Evolutionary conservation across 495 filamentous ascomycete species (phyloP), one percentile per base, ranked within the genome.

Genomic region (Letharia lupina): DNA sequence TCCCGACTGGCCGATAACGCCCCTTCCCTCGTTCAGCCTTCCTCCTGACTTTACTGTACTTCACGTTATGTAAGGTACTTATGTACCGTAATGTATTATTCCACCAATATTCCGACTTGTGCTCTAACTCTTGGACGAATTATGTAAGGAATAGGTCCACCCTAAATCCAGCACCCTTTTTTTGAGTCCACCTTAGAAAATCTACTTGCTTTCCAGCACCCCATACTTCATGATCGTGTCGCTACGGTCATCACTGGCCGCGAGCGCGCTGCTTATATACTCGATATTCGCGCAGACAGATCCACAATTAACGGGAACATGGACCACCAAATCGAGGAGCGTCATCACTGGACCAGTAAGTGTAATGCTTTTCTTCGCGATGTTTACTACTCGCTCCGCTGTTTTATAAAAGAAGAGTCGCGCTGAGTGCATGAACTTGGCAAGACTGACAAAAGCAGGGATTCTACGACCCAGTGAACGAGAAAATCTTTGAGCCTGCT

Each of bases 261-360:
- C 68, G 67, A 58, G 71, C 65, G 68, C 70, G 13, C 60, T 61
- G 67, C 62, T 75, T 33, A 23, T 64, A 10, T 68, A 70, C 13
- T 57, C 64, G 2, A 61, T 60, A 33, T 33, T n/a, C 40, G 67
- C 66, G 12, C 64, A 68, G 65, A 61, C 63, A 16, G 70, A 72
- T 60, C 66, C 68, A 31, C 65, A 85, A 63, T 77, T 91, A 41
- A 81, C 84, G 33, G 89, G 89, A 59, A 92, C 89, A 63, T 93
- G 89, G 89, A 84, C 86, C 9, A 87, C 86, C 37, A 93, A 92
- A 76, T 89, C 87, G 48, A 82, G 81, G 69, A 81, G 83, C 42
- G 88, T 89, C 40, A 71, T 91, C 44, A 92, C 89, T 12, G 89
- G 89, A 44, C 86, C 89, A 59, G 89, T 90, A 86, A 65, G 85